Evolutionary conservation across 1,284 basidiomycete genomes (phyloP).

Genomic region (Tilletiopsis washingtonensis): DNA sequence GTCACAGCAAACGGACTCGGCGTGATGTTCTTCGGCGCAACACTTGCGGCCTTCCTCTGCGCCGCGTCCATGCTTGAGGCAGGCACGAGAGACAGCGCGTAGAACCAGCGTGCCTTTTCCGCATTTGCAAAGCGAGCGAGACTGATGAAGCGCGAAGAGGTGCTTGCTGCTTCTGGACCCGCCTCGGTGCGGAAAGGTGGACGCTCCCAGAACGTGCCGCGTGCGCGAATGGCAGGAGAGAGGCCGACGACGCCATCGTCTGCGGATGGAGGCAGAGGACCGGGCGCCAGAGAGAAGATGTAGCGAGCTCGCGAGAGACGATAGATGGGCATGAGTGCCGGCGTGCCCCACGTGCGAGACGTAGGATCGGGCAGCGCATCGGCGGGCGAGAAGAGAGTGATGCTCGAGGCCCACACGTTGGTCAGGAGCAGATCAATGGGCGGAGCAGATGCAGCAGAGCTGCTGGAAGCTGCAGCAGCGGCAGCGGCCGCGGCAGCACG

Average conservation of each 20-base stretch:
- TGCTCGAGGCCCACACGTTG: slow-evolving; percentile 31
- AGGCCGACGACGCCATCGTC: slow-evolving; percentile 13
- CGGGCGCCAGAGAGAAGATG: slow-evolving; percentile 33
- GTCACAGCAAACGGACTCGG: slow-evolving; percentile 4
- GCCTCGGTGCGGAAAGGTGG: slow-evolving; percentile 32
- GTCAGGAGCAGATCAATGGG: slow-evolving; percentile 39
- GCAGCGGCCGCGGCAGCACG: slow-evolving; percentile 11
- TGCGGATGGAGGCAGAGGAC: not conserved
- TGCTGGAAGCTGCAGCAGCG: slow-evolving; percentile 8
- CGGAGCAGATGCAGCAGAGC: slow-evolving; percentile 2
- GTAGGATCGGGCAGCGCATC: slow-evolving; percentile 16
- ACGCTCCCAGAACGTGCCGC: slow-evolving; percentile 41
- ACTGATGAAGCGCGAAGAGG: slow-evolving; percentile 31
- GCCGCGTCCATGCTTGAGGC: slow-evolving; percentile 2
- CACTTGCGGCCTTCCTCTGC: not conserved
- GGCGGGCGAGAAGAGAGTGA: slow-evolving; percentile 22
- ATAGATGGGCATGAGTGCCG: slow-evolving; percentile 22
- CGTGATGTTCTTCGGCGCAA: not conserved
- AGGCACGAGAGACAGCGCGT: slow-evolving; percentile 32
- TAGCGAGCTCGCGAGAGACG: slow-evolving; percentile 28
- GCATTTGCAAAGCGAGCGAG: slow-evolving; percentile 35
- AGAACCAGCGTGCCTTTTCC: slow-evolving; percentile 39
- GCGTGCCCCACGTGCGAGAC: slow-evolving; percentile 31
- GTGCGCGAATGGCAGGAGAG: slow-evolving; percentile 2
- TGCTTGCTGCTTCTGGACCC: not conserved